Percentiles rank a stretch among this genome's conserved stretches.
Evolutionary conservation across 2,329 filamentous ascomycete species (phyloP).

Genomic region (Gliomastix tumulicola): DNA sequence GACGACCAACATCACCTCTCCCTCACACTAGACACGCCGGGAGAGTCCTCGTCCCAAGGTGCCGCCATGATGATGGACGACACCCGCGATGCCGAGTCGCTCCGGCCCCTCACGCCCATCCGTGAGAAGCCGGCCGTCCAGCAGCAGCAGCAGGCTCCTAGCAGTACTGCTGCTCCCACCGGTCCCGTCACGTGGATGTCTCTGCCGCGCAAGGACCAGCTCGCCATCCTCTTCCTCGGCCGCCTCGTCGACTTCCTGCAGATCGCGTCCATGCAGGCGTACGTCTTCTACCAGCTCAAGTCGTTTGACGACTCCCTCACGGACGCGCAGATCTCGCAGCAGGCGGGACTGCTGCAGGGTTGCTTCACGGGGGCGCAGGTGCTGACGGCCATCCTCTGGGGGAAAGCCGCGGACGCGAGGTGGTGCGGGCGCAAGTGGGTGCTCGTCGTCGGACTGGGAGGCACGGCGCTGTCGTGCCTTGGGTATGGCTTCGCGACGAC

Average conservation of each 20-base stretch:
- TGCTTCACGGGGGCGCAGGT: conserved; percentile 70
- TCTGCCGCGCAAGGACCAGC: conserved; percentile 70
- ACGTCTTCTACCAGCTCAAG: conserved; percentile 70
- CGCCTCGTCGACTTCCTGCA: conserved; percentile 71
- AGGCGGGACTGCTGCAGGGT: conserved; percentile 64
- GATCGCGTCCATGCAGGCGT: conserved; percentile 61
- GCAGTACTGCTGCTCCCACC: too few relatives aligned
- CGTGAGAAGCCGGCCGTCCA: conserved; percentile 3
- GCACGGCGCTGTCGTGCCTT: conserved; percentile 59
- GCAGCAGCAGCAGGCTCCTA: not conserved
- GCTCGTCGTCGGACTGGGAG: conserved; percentile 61
- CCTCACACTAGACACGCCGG: not conserved
- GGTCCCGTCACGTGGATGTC: conserved; percentile 54
- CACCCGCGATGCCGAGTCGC: conserved; percentile 4
- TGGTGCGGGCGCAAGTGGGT: conserved; percentile 61
- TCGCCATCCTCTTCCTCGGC: conserved; percentile 70
- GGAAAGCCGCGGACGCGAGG: conserved; percentile 53
- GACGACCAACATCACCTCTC: not conserved
- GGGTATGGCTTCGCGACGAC: conserved; percentile 67
- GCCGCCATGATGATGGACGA: not conserved
- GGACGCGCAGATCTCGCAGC: conserved; percentile 51
- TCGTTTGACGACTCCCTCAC: conserved; percentile 52
- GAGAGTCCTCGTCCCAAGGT: not conserved
- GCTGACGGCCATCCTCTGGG: conserved; percentile 67
- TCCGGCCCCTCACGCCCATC: conserved; percentile 3